Evolutionary conservation across 2,329 filamentous ascomycete genomes (phyloP), one percentile per base, ranked within the genome.

Genomic region (Penicillium crustosum): DNA sequence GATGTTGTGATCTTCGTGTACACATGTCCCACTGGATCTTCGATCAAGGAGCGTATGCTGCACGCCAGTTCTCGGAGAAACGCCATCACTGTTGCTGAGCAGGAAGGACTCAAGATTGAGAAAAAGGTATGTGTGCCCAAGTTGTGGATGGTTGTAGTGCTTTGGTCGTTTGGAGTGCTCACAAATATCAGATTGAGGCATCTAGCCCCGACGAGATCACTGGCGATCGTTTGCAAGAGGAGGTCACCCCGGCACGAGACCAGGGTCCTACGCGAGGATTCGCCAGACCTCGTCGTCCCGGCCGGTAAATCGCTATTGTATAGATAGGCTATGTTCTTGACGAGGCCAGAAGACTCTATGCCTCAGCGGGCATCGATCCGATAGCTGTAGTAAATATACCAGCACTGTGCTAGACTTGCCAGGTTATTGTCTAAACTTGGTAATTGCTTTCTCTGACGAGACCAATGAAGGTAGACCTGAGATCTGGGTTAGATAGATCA

Each of bases 31-130:
- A 79, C 80, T 0, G 77, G 69, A 13, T 83, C 83, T 15, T 85
- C 83, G 70, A 84, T 88, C 69, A 87, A 85, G 73, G 84, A 87
- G 71, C 78, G 85, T 55, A 88, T 88, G 86, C 66, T 88, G 58
- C 86, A 87, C 71, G 84, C 85, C 25, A 84, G 83, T 53, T 83
- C 81, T 58, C 79, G 84, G 65, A 77, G 77, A 29, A 78, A 79
- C 61, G 81, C 83, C n/a, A 75, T 87, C 29, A 67, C 70, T 27
- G 61, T 82, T 56, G 84, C 84, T 21, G 81, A 84, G 49, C 78
- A 81, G 48, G 81, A 81, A 27, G 84, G 85, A 6, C 67, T 87
- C 55, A 79, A 80, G 62, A 78, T 88, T 39, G 76, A 78, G 55
- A 86, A 85, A 75, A 84, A 81, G 73, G 79, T 81, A 71, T 66